Percentiles rank a stretch among this genome's conserved stretches.
Conservation (phyloP, 2,329 filamentous ascomycete genomes). For the Colletotrichum liriopes region DNA sequence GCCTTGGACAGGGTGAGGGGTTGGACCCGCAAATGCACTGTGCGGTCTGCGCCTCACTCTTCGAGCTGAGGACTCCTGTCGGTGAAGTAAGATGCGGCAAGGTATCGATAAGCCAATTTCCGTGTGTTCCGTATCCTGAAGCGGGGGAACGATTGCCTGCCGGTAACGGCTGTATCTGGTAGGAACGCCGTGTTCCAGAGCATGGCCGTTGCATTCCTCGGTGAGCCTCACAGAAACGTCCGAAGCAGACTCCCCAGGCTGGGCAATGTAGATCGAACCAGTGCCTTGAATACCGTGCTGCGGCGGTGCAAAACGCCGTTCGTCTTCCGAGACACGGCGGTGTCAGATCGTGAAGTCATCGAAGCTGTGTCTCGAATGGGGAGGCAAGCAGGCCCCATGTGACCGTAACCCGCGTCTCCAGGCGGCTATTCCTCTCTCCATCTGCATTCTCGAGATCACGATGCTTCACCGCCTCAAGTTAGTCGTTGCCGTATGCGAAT, state of each 20-base stretch:
- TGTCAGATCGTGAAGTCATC: not conserved
- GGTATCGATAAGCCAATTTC: conserved; percentile 35
- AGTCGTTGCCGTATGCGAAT: not conserved
- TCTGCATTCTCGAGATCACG: not conserved
- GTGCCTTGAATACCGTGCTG: not conserved
- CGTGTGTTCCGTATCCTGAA: conserved; percentile 4
- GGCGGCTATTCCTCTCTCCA: not conserved
- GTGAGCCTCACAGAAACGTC: not conserved
- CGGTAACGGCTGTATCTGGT: not conserved
- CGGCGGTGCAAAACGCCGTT: not conserved
- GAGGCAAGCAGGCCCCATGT: conserved; percentile 15
- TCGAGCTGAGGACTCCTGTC: conserved; percentile 23
- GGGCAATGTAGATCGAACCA: not conserved
- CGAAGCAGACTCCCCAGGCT: conserved; percentile 11
- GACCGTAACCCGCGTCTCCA: not conserved
- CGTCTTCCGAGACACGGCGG: conserved; percentile 26
- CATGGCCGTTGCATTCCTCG: not conserved
- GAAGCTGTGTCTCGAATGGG: not conserved
- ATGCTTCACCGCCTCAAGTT: conserved; percentile 29
- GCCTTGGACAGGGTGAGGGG: conserved; percentile 16
- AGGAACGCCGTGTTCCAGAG: not conserved
- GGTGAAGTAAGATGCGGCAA: conserved; percentile 9
- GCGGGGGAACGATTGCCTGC: not conserved
- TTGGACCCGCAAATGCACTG: conserved; percentile 17
- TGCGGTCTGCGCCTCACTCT: conserved; percentile 35